phyloP scores from a whole-genome alignment of 2,329 filamentous ascomycete genomes.

The Phaeosphaeria sp. region DNA sequence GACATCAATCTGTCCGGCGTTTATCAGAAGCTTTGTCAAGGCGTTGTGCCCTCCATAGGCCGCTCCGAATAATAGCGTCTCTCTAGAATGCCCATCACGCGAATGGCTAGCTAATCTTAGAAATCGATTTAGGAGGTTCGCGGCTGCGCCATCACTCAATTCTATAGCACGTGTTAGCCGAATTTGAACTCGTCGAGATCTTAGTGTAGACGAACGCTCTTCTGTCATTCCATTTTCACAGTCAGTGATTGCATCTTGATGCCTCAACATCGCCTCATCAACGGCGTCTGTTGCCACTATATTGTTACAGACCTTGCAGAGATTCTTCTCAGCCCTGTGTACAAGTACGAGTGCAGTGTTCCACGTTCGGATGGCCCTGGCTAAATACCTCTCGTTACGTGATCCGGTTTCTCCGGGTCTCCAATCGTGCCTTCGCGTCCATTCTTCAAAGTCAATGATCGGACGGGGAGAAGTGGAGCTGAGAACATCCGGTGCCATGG shows the following conservation, averaged over 20 bases:
- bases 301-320: not conserved
- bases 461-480: too few relatives aligned
- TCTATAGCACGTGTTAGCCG: not conserved
- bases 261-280: not conserved
- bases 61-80: not conserved
- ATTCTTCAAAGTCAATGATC: not conserved
- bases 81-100: not conserved
- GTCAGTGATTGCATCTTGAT: not conserved
- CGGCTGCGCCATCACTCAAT: not conserved
- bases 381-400: not conserved
- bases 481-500: too few relatives aligned
- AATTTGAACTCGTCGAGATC: too few relatives aligned
- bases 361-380: not conserved
- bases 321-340: not conserved
- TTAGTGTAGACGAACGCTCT: not conserved
- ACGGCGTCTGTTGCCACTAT: not conserved
- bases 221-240: not conserved
- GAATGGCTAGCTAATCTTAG: not conserved
- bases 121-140: not conserved
- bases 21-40: not conserved
- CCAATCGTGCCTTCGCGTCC: not conserved
- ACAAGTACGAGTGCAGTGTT: not conserved
- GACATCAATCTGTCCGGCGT: not conserved
- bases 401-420: not conserved
- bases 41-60: not conserved